Base-by-base conservation (phyloP, 768 basidiomycete genomes). In the Hebeloma cylindrosporum region DNA sequence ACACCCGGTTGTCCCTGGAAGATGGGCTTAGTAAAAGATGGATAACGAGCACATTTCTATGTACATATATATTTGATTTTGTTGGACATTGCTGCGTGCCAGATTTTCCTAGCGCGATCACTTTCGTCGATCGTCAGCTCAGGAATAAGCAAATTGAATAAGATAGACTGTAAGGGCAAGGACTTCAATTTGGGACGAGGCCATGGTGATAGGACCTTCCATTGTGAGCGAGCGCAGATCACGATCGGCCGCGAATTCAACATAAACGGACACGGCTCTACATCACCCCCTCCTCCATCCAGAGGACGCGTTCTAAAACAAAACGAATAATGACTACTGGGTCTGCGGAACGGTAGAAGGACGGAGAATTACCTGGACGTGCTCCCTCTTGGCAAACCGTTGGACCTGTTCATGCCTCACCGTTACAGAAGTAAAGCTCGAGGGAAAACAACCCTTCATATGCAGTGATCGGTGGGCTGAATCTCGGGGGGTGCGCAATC, bases 1-100 rank as follows among this genome's bases (percentile, higher is more conserved):
- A 0, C 78, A 82, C 56, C 92, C 91, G 4, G 83, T 91, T 6
- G 67, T 86, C 5, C 86, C 88, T 3, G 90, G 90, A 1, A 77
- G 81, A 60, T 79, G 78, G 77, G 74, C 71, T n/a, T 88, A 54
- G 69, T n/a, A 40, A 18, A 17, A 33, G 14, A 18, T 32, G 13
- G 14, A 9, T 36, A 16, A 54, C 22, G 32, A 22, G n/a, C 22
- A 14, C n/a, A 40, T 27, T 30, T 16, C 10, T 2, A 26, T 28
- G 10, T 16, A 16, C 17, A 23, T 22, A 23, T 30, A 5, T 8
- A 22, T 17, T n/a, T 10, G 11, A 10, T 16, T 20, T 16, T 22
- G 21, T 37, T 26, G 10, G 8, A 16, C 3, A 21, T 35, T 33
- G 16, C 7, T 17, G 11, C 30, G 26, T 47, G 14, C 18, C 14